A percentile compares a stretch with the other conserved stretches of the same genome.
phyloP scores from a whole-genome alignment of 2,329 filamentous ascomycete species.

The Exophiala oligosperma region DNA sequence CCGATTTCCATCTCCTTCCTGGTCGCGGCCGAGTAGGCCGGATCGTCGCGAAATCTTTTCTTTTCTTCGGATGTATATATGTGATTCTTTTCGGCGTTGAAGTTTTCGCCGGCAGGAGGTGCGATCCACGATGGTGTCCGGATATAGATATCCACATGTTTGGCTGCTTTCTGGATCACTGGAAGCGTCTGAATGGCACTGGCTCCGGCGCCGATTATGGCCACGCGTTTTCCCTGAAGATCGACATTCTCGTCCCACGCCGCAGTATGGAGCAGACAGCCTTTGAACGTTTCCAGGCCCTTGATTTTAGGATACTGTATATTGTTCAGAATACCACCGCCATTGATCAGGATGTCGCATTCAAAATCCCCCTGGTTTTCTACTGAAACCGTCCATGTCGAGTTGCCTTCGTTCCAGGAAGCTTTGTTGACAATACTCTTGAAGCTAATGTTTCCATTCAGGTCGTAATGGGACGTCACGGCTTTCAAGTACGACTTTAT shows the following conservation, averaged over 20 bases:
- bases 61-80: neutral
- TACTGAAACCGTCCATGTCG: slow-evolving; percentile 4
- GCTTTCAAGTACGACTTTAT: slow-evolving; percentile 20
- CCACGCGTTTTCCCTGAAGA: slow-evolving; percentile 19
- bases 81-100: neutral
- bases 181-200: slow-evolving; percentile 15
- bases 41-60: neutral
- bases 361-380: slow-evolving; percentile 49
- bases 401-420: slow-evolving; percentile 3
- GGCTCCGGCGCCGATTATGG: slow-evolving; percentile 12
- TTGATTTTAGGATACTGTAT: slow-evolving; percentile 39
- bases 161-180: slow-evolving; percentile 2
- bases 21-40: neutral
- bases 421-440: neutral
- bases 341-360: slow-evolving; percentile 40
- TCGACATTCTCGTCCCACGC: slow-evolving; percentile 37
- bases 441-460: neutral
- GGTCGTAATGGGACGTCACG: slow-evolving; percentile 15
- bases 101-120: neutral
- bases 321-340: slow-evolving; percentile 58
- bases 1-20: slow-evolving; percentile 6
- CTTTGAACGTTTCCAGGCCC: slow-evolving; percentile 29
- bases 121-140: neutral
- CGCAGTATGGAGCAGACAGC: slow-evolving; percentile 31
- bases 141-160: neutral